These are phyloP conservation scores for Tulasnella sp. DNA, from an alignment of 768 basidiomycete genomes.

Conservation along the genomic window DNA sequence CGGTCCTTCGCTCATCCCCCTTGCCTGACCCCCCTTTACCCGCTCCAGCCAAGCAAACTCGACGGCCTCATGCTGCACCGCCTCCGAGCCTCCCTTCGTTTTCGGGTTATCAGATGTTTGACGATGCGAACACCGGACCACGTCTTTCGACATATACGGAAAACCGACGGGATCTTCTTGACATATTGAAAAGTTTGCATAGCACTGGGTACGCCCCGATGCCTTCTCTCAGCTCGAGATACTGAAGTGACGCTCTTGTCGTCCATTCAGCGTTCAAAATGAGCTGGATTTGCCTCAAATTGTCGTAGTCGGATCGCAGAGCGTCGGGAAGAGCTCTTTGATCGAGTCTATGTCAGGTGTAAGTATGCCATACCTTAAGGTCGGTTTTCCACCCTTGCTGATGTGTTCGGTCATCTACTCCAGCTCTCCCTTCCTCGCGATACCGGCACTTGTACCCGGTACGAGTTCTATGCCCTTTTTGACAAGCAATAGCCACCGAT, in stretches of 20 bases:
- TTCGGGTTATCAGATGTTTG: background rate
- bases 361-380: background rate
- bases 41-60: background rate
- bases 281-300: constrained; percentile 66
- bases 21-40: background rate
- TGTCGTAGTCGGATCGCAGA: constrained; percentile 59
- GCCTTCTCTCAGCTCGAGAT: background rate
- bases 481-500: background rate
- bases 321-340: constrained; percentile 63
- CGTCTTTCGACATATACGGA: background rate
- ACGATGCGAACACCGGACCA: constrained; percentile 26
- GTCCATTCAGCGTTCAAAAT: constrained; percentile 3
- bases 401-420: background rate
- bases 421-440: constrained; percentile 55
- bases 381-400: too few species aligned
- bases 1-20: background rate
- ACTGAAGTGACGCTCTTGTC: background rate
- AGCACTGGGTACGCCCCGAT: constrained; percentile 1
- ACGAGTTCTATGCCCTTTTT: background rate
- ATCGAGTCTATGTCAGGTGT: constrained; percentile 55
- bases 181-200: constrained; percentile 2
- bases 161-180: constrained; percentile 1
- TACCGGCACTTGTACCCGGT: constrained; percentile 68
- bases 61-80: background rate
- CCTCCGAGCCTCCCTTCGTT: background rate